Evolutionary conservation across 305 asterid species (phyloP).

Genomic region (Solanum hybrid): DNA sequence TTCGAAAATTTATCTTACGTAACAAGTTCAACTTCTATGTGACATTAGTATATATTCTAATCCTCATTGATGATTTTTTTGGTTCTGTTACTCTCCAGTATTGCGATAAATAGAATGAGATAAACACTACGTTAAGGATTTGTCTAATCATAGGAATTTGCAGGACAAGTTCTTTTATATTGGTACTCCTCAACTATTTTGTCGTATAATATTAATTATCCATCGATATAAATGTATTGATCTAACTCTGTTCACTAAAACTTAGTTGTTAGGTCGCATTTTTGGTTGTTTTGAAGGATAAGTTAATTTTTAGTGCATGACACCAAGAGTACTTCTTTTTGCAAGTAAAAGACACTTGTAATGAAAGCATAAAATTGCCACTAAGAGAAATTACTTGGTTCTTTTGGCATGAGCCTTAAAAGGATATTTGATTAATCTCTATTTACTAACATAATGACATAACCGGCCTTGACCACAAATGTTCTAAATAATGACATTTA

Average conservation of each 20-base stretch:
- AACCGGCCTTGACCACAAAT: neutral
- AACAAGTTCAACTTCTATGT: neutral
- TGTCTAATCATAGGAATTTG: neutral
- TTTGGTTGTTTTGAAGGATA: neutral
- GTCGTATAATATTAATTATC: neutral
- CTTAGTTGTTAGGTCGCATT: neutral
- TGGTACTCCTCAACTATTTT: neutral
- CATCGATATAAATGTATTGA: neutral
- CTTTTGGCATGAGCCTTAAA: neutral
- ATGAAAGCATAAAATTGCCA: neutral
- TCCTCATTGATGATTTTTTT: neutral
- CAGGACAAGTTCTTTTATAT: neutral
- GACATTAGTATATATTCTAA: neutral
- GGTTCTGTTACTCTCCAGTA: neutral
- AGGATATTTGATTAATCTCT: neutral
- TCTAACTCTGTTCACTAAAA: neutral
- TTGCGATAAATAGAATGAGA: neutral
- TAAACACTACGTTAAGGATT: neutral
- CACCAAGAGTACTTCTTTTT: neutral
- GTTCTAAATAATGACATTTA: neutral
- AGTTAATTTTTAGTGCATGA: neutral
- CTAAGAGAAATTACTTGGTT: neutral
- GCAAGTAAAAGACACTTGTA: neutral
- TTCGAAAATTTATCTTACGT: neutral
- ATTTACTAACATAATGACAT: neutral